phyloP scores from a whole-genome alignment of 768 basidiomycete genomes.

The Lentinula aciculospora region DNA sequence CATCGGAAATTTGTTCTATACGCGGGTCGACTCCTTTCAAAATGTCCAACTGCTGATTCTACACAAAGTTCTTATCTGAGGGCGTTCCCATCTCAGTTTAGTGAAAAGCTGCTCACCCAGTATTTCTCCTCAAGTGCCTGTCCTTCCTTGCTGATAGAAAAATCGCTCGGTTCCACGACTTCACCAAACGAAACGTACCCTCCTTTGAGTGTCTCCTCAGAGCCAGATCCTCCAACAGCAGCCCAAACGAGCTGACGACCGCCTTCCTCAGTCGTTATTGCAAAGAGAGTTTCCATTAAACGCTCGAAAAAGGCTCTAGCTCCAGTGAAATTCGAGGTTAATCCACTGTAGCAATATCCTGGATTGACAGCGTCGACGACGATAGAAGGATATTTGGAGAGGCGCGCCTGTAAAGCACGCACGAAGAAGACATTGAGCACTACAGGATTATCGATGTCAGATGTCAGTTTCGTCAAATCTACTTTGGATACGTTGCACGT shows the following conservation, averaged over 20 bases:
- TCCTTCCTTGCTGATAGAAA: constrained; percentile 26
- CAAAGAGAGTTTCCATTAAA: constrained; percentile 25
- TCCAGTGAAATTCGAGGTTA: constrained; percentile 21
- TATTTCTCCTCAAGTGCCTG: constrained; percentile 20
- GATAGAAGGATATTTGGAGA: constrained; percentile 19
- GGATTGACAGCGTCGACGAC: constrained; percentile 33
- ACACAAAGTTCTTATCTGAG: no score
- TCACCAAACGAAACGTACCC: constrained; percentile 18
- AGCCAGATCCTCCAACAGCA: constrained; percentile 18
- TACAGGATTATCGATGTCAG: no score
- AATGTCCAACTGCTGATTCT: neutral
- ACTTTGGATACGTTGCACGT: constrained; percentile 5
- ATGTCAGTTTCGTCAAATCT: neutral
- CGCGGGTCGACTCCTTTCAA: neutral
- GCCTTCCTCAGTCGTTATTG: constrained; percentile 31
- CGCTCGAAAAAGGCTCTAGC: constrained; percentile 11
- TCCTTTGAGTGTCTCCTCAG: constrained; percentile 22
- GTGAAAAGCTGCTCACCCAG: constrained; percentile 24
- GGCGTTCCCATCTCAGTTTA: neutral
- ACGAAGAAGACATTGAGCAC: constrained; percentile 36
- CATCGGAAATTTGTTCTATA: neutral
- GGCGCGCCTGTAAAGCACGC: constrained; percentile 26
- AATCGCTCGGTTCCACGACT: constrained; percentile 27
- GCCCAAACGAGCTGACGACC: constrained; percentile 28
- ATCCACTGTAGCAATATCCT: constrained; percentile 34